phyloP scores from a whole-genome alignment of 192 early-diverging fungal genomes.

The Jimgerdemannia flammicorona region DNA sequence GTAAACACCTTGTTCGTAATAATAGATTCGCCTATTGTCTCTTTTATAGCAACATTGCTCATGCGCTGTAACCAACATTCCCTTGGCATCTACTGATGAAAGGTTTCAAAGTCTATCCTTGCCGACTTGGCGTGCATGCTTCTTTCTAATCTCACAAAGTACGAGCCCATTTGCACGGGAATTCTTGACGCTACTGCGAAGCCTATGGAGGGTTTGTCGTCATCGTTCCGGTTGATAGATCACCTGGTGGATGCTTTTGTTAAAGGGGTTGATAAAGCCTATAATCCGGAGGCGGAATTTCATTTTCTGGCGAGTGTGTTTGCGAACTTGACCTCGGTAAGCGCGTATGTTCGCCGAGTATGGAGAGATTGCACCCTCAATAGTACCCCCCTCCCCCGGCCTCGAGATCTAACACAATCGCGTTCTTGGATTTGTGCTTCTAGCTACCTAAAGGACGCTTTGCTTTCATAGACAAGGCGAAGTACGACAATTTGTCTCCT shows the following conservation, averaged over 20 bases:
- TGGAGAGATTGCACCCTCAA: not conserved
- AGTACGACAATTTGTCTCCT: conserved; percentile 63
- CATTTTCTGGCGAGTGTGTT: conserved; percentile 91
- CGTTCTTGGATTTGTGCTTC: not conserved
- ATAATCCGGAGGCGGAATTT: conserved; percentile 78
- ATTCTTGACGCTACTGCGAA: conserved; percentile 42
- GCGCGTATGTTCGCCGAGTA: not conserved
- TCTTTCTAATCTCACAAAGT: conserved; percentile 86
- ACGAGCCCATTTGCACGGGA: conserved; percentile 50
- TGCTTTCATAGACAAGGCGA: conserved; percentile 62
- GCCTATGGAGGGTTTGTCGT: conserved; percentile 34
- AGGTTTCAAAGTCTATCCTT: conserved; percentile 63
- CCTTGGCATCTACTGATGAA: conserved; percentile 4
- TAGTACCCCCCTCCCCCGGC: conserved; percentile 1
- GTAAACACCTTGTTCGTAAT: conserved; percentile 29
- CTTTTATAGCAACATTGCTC: not conserved
- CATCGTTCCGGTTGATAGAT: conserved; percentile 58
- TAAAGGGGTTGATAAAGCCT: conserved; percentile 70
- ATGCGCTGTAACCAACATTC: not conserved
- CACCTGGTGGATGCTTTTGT: conserved; percentile 90
- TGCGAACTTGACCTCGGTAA: conserved; percentile 73
- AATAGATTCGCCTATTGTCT: not conserved
- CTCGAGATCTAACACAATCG: not conserved
- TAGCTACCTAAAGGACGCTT: conserved; percentile 62
- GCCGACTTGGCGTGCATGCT: conserved; percentile 88